Evolutionary conservation across 768 basidiomycete species (phyloP).

Genomic region (Rhizopogon vinicolor): DNA sequence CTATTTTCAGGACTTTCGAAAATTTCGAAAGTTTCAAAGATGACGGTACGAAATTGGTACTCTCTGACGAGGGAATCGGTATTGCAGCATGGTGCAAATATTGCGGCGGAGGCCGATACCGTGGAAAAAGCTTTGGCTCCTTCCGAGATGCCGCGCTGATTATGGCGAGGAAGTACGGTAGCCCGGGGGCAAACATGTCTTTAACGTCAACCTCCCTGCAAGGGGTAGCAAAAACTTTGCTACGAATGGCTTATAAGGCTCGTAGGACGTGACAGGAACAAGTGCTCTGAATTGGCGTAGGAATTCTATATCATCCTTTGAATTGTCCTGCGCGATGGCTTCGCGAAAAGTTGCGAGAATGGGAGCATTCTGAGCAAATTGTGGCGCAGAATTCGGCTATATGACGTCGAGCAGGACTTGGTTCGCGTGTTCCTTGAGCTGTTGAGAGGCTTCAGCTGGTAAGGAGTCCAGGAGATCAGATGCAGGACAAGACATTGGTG

Average conservation of each 20-base stretch:
- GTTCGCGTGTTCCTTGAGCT: neutral
- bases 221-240: conserved; percentile 9
- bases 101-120: conserved; percentile 3
- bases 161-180: conserved; percentile 7
- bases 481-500: neutral
- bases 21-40: neutral
- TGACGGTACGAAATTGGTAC: neutral
- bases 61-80: too few relatives aligned
- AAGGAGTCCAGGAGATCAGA: neutral
- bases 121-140: conserved; percentile 6
- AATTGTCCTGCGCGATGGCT: neutral
- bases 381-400: conserved; percentile 8
- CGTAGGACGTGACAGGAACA: conserved; percentile 12
- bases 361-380: conserved; percentile 2
- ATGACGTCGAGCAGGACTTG: neutral
- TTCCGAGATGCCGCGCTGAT: conserved; percentile 13
- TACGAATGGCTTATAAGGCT: conserved; percentile 10
- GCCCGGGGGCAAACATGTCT: conserved; percentile 15
- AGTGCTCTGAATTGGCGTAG: conserved; percentile 5
- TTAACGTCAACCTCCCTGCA: conserved; percentile 15
- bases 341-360: conserved; percentile 8
- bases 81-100: neutral
- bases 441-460: neutral
- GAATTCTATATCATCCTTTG: conserved; percentile 2
- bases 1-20: neutral